Conservation (phyloP, 2,329 filamentous ascomycete species). For the Colletotrichum sidae region DNA sequence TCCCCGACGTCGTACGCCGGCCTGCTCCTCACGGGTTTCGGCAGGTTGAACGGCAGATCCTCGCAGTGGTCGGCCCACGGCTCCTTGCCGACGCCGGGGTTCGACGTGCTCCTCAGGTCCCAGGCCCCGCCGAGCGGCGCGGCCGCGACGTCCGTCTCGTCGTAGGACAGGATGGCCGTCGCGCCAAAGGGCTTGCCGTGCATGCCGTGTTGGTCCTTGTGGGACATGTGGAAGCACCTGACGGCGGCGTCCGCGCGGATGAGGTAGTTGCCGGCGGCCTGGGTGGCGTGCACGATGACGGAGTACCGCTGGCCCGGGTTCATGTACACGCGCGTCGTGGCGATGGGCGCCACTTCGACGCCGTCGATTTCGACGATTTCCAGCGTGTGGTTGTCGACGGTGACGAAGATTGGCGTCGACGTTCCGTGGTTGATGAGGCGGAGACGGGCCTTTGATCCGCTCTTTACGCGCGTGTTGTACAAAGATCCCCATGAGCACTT, state of each 20-base stretch:
- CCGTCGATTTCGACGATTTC: conserved; percentile 55
- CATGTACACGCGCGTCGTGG: conserved; percentile 49
- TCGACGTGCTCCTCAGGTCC: conserved; percentile 26
- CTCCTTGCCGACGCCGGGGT: conserved; percentile 21
- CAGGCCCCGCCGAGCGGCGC: conserved; percentile 37
- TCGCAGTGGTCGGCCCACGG: conserved; percentile 30
- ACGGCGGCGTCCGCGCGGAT: conserved; percentile 46
- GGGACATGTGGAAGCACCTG: conserved; percentile 35
- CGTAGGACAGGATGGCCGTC: conserved; percentile 37
- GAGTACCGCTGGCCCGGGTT: conserved; percentile 54
- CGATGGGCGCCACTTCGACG: conserved; percentile 50
- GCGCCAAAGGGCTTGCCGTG: conserved; percentile 34
- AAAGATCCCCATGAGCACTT: conserved; percentile 47
- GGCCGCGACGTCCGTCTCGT: conserved; percentile 31
- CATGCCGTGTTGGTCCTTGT: conserved; percentile 26
- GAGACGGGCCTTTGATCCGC: conserved; percentile 45
- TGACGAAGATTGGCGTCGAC: conserved; percentile 52
- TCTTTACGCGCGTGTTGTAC: conserved; percentile 46
- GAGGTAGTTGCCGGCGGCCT: conserved; percentile 47
- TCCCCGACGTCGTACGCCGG: conserved; percentile 39
- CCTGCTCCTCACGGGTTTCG: conserved; percentile 36
- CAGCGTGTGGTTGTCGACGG: conserved; percentile 52
- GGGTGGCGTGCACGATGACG: conserved; percentile 49
- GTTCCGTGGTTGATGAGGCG: conserved; percentile 55
- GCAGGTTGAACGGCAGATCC: conserved; percentile 39